Conservation (phyloP, 75 land plant species). For the Selaginella tamariscina region DNA sequence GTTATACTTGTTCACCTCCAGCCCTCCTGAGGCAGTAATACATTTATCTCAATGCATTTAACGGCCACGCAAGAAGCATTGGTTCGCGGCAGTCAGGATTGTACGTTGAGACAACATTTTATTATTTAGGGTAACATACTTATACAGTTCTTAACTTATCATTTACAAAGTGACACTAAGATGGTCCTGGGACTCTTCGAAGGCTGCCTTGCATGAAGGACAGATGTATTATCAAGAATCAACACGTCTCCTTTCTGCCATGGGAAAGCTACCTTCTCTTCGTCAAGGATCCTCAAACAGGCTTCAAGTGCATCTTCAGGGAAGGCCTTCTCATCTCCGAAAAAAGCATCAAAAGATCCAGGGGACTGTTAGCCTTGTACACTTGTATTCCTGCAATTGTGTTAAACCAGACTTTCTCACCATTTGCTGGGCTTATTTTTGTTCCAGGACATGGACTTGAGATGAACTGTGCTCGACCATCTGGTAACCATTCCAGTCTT, state of each 20-base stretch:
- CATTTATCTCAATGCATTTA: too few relatives aligned
- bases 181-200: constrained; percentile 1
- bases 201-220: constrained; percentile 8
- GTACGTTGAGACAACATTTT: neutral
- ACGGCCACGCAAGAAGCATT: neutral
- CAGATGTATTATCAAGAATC: constrained; percentile 5
- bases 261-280: neutral
- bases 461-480: constrained; percentile 58
- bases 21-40: too few relatives aligned
- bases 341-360: neutral
- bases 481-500: constrained; percentile 74
- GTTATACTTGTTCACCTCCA: too few relatives aligned
- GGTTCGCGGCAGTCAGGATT: neutral
- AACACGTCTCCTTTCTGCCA: constrained; percentile 11
- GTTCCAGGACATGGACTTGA: constrained; percentile 91
- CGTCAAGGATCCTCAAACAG: neutral
- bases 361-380: neutral
- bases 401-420: constrained; percentile 94
- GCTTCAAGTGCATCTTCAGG: neutral
- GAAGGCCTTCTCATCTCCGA: constrained; percentile 5
- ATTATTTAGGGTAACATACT: neutral
- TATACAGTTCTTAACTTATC: too few relatives aligned
- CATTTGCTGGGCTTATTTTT: constrained; percentile 47
- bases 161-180: neutral
- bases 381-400: constrained; percentile 53